Evolutionary conservation across 441 rosid species (phyloP).

Genomic region (Brassica balearica): DNA sequence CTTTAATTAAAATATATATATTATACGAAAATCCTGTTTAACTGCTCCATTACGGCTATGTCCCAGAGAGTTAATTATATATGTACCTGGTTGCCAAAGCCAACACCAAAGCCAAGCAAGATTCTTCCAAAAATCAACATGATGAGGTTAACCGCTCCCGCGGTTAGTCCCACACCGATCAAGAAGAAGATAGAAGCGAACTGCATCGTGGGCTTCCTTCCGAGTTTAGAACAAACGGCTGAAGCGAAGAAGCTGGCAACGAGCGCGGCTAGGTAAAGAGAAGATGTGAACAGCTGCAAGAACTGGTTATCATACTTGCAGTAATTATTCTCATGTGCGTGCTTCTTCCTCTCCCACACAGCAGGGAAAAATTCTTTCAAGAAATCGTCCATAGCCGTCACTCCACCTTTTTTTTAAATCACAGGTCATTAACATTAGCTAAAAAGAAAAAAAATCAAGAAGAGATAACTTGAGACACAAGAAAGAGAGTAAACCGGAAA

Average conservation of each 20-base stretch:
- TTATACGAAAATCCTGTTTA: background rate
- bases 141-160: slow-evolving; percentile 44
- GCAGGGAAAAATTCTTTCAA: slow-evolving; percentile 59
- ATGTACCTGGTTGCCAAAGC: slow-evolving; percentile 68
- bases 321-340: slow-evolving; percentile 61
- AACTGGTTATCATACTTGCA: slow-evolving; percentile 67
- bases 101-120: slow-evolving; percentile 67
- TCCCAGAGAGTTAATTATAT: background rate
- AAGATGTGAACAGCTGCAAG: slow-evolving; percentile 76
- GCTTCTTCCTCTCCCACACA: slow-evolving; percentile 55
- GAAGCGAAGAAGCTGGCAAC: slow-evolving; percentile 60
- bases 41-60: background rate
- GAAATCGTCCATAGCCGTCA: slow-evolving; percentile 76
- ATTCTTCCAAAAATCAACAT: slow-evolving; percentile 64
- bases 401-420: slow-evolving; percentile 59
- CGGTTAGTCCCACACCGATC: slow-evolving; percentile 50
- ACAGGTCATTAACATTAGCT: slow-evolving; percentile 23
- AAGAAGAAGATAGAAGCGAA: slow-evolving; percentile 58
- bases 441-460: background rate
- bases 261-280: slow-evolving; percentile 67
- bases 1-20: no score
- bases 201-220: slow-evolving; percentile 64
- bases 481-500: slow-evolving; percentile 51
- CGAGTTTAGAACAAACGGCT: slow-evolving; percentile 48
- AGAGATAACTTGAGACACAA: background rate